phyloP scores from a whole-genome alignment of 169 alveolate genomes.

The Eimeria acervulina region DNA sequence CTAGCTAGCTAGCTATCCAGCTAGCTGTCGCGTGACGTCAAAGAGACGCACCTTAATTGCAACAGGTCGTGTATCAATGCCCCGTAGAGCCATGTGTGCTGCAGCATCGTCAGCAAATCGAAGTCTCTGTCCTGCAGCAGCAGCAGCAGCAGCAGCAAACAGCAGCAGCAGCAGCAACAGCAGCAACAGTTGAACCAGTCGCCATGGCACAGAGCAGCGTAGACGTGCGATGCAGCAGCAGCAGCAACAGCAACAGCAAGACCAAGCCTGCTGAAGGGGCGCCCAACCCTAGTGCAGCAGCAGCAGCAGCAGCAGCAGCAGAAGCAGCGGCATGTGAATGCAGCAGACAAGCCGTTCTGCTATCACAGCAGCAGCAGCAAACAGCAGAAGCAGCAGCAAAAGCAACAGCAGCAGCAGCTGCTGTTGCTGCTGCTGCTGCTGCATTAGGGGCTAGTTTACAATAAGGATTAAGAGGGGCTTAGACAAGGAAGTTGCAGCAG shows the following conservation, averaged over 20 bases:
- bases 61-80: slow-evolving; percentile 86
- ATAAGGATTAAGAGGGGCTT: slow-evolving; percentile 55
- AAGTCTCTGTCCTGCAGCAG: slow-evolving; percentile 86
- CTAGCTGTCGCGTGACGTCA: background rate
- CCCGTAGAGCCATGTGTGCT: slow-evolving; percentile 90
- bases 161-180: slow-evolving; percentile 32
- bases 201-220: background rate
- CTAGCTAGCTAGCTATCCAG: slow-evolving; percentile 4
- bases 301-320: slow-evolving; percentile 28
- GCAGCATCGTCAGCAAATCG: slow-evolving; percentile 88
- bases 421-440: background rate
- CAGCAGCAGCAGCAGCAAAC: slow-evolving; percentile 60
- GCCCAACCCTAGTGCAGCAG: background rate
- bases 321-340: background rate
- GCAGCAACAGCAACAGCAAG: slow-evolving; percentile 53
- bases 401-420: background rate
- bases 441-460: background rate
- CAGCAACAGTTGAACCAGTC: background rate
- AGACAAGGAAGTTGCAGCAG: background rate
- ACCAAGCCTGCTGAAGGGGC: slow-evolving; percentile 23
- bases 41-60: background rate
- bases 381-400: slow-evolving; percentile 14
- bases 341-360: slow-evolving; percentile 20
- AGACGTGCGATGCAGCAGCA: background rate
- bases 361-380: background rate